phyloP scores from a whole-genome alignment of 73 alveolate species.

The Paramecium octaurelia region DNA sequence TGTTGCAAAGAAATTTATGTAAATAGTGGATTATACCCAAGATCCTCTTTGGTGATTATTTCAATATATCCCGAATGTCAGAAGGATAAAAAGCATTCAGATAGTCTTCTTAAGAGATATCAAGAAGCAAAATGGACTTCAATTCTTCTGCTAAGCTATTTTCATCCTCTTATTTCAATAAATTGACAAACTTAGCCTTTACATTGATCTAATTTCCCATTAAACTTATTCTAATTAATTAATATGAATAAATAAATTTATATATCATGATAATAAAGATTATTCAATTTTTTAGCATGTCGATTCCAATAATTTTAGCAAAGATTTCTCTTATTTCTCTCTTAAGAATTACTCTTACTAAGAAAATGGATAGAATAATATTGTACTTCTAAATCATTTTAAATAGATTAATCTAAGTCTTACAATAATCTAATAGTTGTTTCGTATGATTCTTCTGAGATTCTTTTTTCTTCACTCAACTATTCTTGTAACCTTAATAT shows the following conservation, averaged over 20 bases:
- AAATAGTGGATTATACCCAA: not conserved
- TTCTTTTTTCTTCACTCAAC: conserved; percentile 32
- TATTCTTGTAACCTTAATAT: conserved; percentile 17
- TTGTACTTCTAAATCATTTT: conserved; percentile 34
- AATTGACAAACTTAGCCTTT: not conserved
- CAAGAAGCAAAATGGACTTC: not conserved
- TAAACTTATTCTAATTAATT: not conserved
- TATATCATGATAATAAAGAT: conserved; percentile 2
- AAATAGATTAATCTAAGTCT: conserved; percentile 44
- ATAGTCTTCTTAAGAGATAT: conserved; percentile 1
- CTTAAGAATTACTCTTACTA: conserved; percentile 24
- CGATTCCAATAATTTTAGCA: conserved; percentile 23
- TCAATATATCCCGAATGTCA: conserved; percentile 13
- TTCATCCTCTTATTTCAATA: not conserved
- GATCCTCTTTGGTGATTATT: not conserved
- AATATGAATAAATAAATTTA: not conserved
- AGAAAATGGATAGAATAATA: not conserved
- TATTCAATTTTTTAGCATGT: conserved; percentile 36
- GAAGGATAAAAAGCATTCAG: conserved; percentile 22
- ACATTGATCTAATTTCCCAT: not conserved
- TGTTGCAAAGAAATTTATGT: not conserved
- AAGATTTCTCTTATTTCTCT: conserved; percentile 46
- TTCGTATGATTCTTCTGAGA: conserved; percentile 37
- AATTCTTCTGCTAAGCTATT: not conserved
- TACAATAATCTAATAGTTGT: conserved; percentile 21